Evolutionary conservation across 2,329 filamentous ascomycete species (phyloP).

Genomic region (Davidsoniella eucalypti): DNA sequence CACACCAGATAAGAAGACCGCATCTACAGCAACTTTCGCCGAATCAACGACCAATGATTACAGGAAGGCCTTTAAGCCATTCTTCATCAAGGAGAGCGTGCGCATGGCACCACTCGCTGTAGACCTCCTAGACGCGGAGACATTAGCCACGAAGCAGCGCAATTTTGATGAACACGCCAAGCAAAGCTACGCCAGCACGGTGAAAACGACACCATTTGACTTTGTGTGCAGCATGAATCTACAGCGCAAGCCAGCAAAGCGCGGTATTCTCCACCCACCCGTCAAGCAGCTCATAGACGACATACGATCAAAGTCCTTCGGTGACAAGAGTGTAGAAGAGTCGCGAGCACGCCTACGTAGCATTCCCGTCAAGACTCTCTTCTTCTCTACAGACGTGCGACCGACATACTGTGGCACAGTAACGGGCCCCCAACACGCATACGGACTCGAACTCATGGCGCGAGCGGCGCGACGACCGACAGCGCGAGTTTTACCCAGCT

Average conservation of each 20-base stretch:
- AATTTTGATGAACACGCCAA: slow-evolving; percentile 36
- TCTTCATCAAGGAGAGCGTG: slow-evolving; percentile 60
- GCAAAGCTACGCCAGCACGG: slow-evolving; percentile 25
- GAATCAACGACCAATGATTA: slow-evolving; percentile 33
- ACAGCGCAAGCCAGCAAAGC: slow-evolving; percentile 21
- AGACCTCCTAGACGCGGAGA: slow-evolving; percentile 41
- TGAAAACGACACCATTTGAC: slow-evolving; percentile 28
- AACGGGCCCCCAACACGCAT: slow-evolving; percentile 38
- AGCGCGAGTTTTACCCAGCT: slow-evolving; percentile 35
- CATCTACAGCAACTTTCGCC: slow-evolving; percentile 3
- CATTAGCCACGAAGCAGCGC: slow-evolving; percentile 31
- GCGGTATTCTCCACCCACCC: slow-evolving; percentile 32
- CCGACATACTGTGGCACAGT: slow-evolving; percentile 59
- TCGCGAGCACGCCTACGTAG: slow-evolving; percentile 27
- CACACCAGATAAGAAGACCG: slow-evolving; percentile 17
- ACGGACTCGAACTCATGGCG: slow-evolving; percentile 28
- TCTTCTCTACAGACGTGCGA: slow-evolving; percentile 47
- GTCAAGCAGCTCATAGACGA: slow-evolving; percentile 46
- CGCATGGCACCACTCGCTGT: slow-evolving; percentile 44
- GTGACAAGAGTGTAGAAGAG: slow-evolving; percentile 21
- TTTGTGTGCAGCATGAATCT: slow-evolving; percentile 31
- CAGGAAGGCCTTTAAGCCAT: slow-evolving; percentile 59
- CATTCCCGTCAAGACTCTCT: slow-evolving; percentile 46
- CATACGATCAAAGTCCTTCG: slow-evolving; percentile 19
- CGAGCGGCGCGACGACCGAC: slow-evolving; percentile 38